Percentiles rank a stretch among this genome's conserved stretches.
These are phyloP conservation scores for Coemansia sp. DNA, from an alignment of 192 early-diverging fungal species.

Conservation along the genomic window DNA sequence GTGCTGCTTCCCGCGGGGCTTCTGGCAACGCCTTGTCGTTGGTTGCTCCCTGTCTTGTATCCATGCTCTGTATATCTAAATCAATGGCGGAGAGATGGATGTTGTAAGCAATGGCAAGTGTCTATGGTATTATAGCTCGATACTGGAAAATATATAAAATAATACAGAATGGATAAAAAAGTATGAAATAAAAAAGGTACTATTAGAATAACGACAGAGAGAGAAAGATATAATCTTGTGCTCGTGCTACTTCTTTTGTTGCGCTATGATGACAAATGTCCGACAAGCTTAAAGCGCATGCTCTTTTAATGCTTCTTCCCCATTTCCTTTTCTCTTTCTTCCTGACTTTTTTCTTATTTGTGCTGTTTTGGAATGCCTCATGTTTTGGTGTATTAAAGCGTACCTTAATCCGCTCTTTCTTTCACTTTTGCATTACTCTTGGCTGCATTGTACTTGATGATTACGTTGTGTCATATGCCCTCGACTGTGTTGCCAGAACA, in stretches of 20 bases:
- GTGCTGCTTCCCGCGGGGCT: neutral
- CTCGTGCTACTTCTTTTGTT: neutral
- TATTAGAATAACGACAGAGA: no score
- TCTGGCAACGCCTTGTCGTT: neutral
- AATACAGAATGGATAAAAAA: neutral
- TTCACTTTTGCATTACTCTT: no score
- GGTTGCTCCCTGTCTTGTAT: neutral
- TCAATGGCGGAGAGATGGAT: no score
- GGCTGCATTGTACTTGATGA: neutral
- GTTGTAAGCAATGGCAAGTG: no score
- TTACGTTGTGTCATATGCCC: neutral
- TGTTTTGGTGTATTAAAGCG: no score
- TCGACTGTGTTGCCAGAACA: neutral
- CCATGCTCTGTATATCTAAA: neutral
- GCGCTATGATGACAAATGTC: neutral
- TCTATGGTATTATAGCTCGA: neutral
- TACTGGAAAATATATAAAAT: neutral
- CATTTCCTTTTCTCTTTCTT: neutral
- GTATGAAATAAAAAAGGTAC: neutral
- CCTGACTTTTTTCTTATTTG: neutral
- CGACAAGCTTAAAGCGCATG: neutral
- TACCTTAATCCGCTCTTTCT: no score
- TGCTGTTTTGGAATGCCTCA: no score
- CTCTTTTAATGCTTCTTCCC: no score
- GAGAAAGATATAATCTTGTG: neutral